Base-by-base conservation (phyloP, 805 yeast genomes). In the Torulaspora quercuum region DNA sequence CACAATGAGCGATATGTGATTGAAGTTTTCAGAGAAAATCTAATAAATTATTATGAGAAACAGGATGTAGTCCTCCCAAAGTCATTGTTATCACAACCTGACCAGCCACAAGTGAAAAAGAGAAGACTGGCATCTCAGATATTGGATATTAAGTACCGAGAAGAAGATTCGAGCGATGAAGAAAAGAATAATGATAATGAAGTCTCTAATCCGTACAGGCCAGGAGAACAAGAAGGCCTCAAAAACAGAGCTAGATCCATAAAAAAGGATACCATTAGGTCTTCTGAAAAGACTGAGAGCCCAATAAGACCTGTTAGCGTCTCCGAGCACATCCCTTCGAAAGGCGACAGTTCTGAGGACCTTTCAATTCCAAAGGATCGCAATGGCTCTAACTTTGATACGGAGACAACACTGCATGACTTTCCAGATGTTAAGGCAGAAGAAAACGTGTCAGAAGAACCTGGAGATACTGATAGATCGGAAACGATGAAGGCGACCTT, bases 1-100 rank as follows among this genome's bases (percentile, higher is more conserved):
- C 87, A 80, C 41, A 68, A 78, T 43, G 97, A 89, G 57, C 55
- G 60, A 3, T 56, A 63, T n/a, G 55, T 89, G 1, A 47, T 82
- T 4, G 82, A 79, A 21, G 61, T 63, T 1, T 45, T 90, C 4
- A 67, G 76, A 35, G 73, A 67, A n/a, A 57, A 65, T n/a, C 49
- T 89, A 11, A 49, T 53, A 0, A 55, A 57, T 1, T 69, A 73
- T 39, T 85, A 73, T 50, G 68, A 73, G 13, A 34, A 37, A 15
- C 54, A 63, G 44, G 65, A 63, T 39, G 38, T 61, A 18, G 51
- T 51, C 24, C 39, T 67, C 7, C 65, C 65, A 30, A 58, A 46
- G 35, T 50, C 45, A 36, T 44, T 40, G 18, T 13, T 24, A 12
- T 21, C 40, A 5, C 44, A 37, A 17, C 14, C 36, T 3, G 36